A percentile compares a stretch with the other conserved stretches of the same genome.
phyloP scores from a whole-genome alignment of 148 eudicot genomes.

The Camellia sinensis region DNA sequence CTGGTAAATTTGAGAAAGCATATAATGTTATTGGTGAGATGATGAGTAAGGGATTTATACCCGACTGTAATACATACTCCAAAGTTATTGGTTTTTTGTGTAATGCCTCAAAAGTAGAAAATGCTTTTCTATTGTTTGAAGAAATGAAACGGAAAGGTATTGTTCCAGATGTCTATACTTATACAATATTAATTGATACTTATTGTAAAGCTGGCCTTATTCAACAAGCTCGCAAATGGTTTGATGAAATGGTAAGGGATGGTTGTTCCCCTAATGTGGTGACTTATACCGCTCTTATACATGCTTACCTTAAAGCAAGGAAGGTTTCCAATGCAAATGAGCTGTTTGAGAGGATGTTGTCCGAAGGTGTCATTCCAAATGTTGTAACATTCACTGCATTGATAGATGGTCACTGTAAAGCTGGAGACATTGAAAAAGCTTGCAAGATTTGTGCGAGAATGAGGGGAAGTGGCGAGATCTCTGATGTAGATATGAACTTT shows the following conservation, averaged over 20 bases:
- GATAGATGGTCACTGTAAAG: constrained; percentile 66
- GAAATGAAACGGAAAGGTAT: constrained; percentile 73
- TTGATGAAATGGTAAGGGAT: constrained; percentile 65
- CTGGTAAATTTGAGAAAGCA: constrained; percentile 79
- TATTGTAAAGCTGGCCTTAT: constrained; percentile 94
- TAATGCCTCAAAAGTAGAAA: constrained; percentile 62
- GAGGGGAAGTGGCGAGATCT: constrained; percentile 44
- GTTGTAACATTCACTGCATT: constrained; percentile 63
- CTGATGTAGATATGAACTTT: constrained; percentile 54
- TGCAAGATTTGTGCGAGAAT: constrained; percentile 61
- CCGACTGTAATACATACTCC: constrained; percentile 73
- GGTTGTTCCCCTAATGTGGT: constrained; percentile 88
- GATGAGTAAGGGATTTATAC: constrained; percentile 83
- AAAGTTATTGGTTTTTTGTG: constrained; percentile 82
- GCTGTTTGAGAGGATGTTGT: constrained; percentile 56
- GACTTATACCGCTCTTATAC: constrained; percentile 85
- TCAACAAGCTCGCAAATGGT: constrained; percentile 80
- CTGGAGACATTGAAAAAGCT: constrained; percentile 53
- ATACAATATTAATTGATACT: constrained; percentile 77
- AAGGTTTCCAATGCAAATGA: constrained; percentile 56
- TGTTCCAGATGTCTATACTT: constrained; percentile 89
- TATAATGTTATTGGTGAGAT: constrained; percentile 63
- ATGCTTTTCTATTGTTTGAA: constrained; percentile 72
- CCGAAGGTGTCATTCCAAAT: constrained; percentile 50
- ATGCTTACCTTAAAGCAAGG: constrained; percentile 76